A percentile compares a stretch with the other conserved stretches of the same genome.
These are phyloP conservation scores for Exophiala sp. DNA, from an alignment of 2,329 filamentous ascomycete species.

Conservation along the genomic window DNA sequence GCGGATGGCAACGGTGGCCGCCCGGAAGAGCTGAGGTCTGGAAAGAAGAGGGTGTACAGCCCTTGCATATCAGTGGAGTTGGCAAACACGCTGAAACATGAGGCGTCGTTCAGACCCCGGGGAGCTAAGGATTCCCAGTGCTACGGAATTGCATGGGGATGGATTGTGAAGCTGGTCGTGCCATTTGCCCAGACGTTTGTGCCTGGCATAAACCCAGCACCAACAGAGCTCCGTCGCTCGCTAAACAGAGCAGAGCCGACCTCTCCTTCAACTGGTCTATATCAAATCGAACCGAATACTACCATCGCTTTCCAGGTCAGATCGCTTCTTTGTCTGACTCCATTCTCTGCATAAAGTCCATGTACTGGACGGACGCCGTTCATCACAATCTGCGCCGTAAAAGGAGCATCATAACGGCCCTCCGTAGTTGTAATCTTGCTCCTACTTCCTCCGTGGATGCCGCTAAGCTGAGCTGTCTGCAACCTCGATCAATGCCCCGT, in stretches of 20 bases:
- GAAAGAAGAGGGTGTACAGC: slow-evolving; percentile 1
- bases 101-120: neutral
- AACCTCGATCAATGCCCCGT: too few relatives aligned
- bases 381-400: neutral
- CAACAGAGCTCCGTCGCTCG: neutral
- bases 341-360: neutral
- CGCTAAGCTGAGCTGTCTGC: too few relatives aligned
- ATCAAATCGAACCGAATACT: neutral
- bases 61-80: slow-evolving; percentile 8
- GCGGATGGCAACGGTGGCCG: neutral
- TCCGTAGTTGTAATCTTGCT: neutral
- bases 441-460: too few relatives aligned
- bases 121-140: neutral
- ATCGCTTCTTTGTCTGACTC: neutral
- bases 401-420: neutral
- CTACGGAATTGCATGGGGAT: slow-evolving; percentile 2
- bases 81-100: slow-evolving; percentile 14
- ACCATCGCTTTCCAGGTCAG: neutral
- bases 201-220: neutral
- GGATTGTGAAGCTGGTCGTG: neutral
- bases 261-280: neutral
- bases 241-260: neutral
- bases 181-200: neutral
- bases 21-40: neutral
- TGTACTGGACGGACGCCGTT: neutral